Percentiles rank a stretch among this genome's conserved stretches.
Evolutionary conservation across 2,329 filamentous ascomycete genomes (phyloP).

Genomic region (Scedosporium minutisporum): DNA sequence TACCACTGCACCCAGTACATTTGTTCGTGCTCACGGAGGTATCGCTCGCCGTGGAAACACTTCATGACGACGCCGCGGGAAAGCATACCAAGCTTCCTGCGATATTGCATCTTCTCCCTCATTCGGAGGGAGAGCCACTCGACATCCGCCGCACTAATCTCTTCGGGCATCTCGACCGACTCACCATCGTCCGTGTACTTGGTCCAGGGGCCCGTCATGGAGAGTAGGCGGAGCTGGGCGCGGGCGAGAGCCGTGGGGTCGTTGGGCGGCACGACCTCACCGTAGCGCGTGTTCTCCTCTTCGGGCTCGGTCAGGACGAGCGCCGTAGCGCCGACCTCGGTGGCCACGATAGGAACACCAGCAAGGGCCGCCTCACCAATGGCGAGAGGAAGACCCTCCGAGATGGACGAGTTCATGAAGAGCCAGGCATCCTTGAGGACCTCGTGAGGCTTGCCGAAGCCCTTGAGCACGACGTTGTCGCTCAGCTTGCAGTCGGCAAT

Average conservation of each 20-base stretch:
- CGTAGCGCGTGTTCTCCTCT: slow-evolving; percentile 39
- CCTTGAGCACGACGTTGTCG: slow-evolving; percentile 40
- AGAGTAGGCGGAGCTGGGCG: slow-evolving; percentile 53
- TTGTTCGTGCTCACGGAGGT: slow-evolving; percentile 53
- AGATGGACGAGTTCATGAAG: slow-evolving; percentile 48
- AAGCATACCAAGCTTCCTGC: slow-evolving; percentile 48
- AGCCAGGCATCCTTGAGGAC: slow-evolving; percentile 47
- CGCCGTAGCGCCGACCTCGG: slow-evolving; percentile 45
- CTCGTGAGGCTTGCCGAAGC: slow-evolving; percentile 45
- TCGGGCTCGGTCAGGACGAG: slow-evolving; percentile 43
- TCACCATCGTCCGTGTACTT: slow-evolving; percentile 43
- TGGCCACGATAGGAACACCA: slow-evolving; percentile 45
- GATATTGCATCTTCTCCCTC: slow-evolving; percentile 49
- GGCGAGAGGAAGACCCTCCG: slow-evolving; percentile 45
- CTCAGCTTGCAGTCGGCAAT: slow-evolving; percentile 45
- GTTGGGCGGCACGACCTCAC: slow-evolving; percentile 55
- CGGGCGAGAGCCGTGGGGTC: slow-evolving; percentile 49
- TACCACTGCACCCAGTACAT: slow-evolving; percentile 42
- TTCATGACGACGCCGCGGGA: slow-evolving; percentile 48
- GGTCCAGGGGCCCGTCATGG: slow-evolving; percentile 51
- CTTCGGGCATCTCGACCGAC: slow-evolving; percentile 24
- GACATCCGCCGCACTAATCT: slow-evolving; percentile 38
- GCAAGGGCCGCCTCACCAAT: slow-evolving; percentile 48
- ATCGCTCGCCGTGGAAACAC: slow-evolving; percentile 48
- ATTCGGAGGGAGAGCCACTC: slow-evolving; percentile 44